Percentiles rank a stretch among this genome's conserved stretches.
Evolutionary conservation across 1,139 yeast species (phyloP).

Genomic region (Blastobotrys ciferrii): DNA sequence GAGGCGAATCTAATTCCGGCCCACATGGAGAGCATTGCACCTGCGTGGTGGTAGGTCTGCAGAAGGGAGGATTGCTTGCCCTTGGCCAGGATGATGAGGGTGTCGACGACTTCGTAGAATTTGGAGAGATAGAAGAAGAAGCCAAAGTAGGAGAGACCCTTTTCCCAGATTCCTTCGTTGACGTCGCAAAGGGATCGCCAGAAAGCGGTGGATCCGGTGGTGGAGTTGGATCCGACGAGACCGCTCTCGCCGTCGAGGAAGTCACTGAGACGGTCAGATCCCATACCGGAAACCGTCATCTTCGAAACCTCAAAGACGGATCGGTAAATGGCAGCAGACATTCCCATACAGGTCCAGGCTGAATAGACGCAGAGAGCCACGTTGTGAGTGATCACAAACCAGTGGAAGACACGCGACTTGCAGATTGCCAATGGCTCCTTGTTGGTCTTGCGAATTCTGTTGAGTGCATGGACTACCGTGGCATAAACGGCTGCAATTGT

Average conservation of each 20-base stretch:
- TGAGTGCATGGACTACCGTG: slow-evolving; percentile 54
- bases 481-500: slow-evolving; percentile 62
- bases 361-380: slow-evolving; percentile 62
- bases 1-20: slow-evolving; percentile 69
- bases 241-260: slow-evolving; percentile 35
- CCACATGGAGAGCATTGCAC: slow-evolving; percentile 86
- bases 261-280: slow-evolving; percentile 21
- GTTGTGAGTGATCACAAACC: slow-evolving; percentile 62
- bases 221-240: slow-evolving; percentile 13
- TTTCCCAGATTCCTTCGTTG: slow-evolving; percentile 57
- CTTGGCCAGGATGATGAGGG: slow-evolving; percentile 63
- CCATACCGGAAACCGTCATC: slow-evolving; percentile 19
- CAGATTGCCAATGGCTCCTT: slow-evolving; percentile 58
- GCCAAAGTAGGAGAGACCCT: slow-evolving; percentile 59
- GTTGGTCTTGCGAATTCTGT: slow-evolving; percentile 44
- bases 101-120: slow-evolving; percentile 71
- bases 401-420: slow-evolving; percentile 47
- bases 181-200: slow-evolving; percentile 66
- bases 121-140: slow-evolving; percentile 70
- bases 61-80: slow-evolving; percentile 67
- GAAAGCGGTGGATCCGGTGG: slow-evolving; percentile 31
- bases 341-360: slow-evolving; percentile 71
- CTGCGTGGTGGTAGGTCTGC: slow-evolving; percentile 78
- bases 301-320: slow-evolving; percentile 29
- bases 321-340: slow-evolving; percentile 50